These are phyloP conservation scores for Acanthamoeba triangularis DNA, from an alignment of 208 protist genomes.

Conservation along the genomic window DNA sequence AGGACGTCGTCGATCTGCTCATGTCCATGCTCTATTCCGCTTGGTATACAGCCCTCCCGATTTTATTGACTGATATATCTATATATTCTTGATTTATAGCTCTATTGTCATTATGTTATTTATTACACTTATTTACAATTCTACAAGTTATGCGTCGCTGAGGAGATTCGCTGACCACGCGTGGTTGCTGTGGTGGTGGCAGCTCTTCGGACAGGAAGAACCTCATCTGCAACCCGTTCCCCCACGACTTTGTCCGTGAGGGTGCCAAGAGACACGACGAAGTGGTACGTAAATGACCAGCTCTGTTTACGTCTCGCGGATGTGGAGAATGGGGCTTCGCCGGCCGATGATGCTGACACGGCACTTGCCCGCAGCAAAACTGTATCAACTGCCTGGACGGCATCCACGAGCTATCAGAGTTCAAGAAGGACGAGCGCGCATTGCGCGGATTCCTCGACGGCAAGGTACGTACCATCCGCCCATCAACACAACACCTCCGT, in stretches of 20 bases:
- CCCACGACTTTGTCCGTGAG: constrained; percentile 8
- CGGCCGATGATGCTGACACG: neutral
- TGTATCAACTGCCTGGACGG: constrained; percentile 11
- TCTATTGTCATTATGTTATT: too few species aligned
- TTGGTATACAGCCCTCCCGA: neutral
- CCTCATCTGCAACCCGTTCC: constrained; percentile 67
- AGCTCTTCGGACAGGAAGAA: constrained; percentile 33
- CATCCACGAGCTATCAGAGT: constrained; percentile 7
- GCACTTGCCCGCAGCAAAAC: neutral
- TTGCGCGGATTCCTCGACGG: neutral
- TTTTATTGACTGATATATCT: too few species aligned
- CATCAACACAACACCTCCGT: neutral
- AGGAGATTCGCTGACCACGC: too few species aligned
- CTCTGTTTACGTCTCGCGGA: neutral
- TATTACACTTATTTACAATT: neutral
- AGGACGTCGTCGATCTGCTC: constrained; percentile 48
- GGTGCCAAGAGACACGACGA: neutral
- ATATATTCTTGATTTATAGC: too few species aligned
- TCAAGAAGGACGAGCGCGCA: constrained; percentile 2
- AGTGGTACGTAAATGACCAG: neutral
- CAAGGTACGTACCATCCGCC: neutral
- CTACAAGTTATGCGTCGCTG: too few species aligned
- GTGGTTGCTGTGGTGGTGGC: neutral
- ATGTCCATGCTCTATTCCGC: constrained; percentile 56
- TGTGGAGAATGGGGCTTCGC: neutral